phyloP scores from a whole-genome alignment of 805 yeast genomes.

The Metschnikowia kunwiensis region DNA sequence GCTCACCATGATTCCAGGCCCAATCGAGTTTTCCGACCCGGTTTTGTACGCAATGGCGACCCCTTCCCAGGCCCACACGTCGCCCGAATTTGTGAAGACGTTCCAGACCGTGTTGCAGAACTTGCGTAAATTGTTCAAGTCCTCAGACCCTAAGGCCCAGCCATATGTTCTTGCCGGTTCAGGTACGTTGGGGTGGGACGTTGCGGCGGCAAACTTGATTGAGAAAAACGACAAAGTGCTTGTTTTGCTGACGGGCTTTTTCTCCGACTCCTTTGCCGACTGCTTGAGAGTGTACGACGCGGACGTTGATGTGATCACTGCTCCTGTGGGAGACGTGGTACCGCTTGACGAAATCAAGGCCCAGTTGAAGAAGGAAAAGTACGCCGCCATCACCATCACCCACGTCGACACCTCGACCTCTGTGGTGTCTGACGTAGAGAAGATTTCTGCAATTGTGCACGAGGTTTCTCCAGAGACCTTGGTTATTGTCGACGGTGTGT shows the following conservation, averaged over 20 bases:
- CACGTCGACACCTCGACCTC: constrained; percentile 98
- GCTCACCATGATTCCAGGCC: constrained; percentile 75
- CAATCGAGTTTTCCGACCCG: constrained; percentile 75
- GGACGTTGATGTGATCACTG: constrained; percentile 68
- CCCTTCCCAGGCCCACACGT: constrained; percentile 86
- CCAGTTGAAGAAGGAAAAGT: constrained; percentile 50
- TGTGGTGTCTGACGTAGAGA: constrained; percentile 71
- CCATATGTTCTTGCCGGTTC: constrained; percentile 83
- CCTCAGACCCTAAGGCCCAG: constrained; percentile 65
- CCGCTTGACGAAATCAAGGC: constrained; percentile 53
- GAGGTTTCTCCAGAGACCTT: constrained; percentile 73
- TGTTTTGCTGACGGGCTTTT: constrained; percentile 86
- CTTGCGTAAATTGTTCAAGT: constrained; percentile 71
- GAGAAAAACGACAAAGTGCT: constrained; percentile 62
- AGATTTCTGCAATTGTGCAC: constrained; percentile 59
- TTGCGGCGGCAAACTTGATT: constrained; percentile 75
- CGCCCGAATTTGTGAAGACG: constrained; percentile 73
- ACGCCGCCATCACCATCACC: constrained; percentile 75
- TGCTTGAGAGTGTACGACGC: constrained; percentile 70
- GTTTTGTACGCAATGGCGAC: constrained; percentile 79
- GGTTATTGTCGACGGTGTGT: constrained; percentile 88
- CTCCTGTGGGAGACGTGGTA: constrained; percentile 72
- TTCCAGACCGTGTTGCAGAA: constrained; percentile 67
- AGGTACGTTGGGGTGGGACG: constrained; percentile 95
- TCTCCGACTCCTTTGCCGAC: constrained; percentile 79